Evolutionary conservation across 2,329 filamentous ascomycete genomes (phyloP), one percentile per base, ranked within the genome.

Genomic region (Diatrype stigma): DNA sequence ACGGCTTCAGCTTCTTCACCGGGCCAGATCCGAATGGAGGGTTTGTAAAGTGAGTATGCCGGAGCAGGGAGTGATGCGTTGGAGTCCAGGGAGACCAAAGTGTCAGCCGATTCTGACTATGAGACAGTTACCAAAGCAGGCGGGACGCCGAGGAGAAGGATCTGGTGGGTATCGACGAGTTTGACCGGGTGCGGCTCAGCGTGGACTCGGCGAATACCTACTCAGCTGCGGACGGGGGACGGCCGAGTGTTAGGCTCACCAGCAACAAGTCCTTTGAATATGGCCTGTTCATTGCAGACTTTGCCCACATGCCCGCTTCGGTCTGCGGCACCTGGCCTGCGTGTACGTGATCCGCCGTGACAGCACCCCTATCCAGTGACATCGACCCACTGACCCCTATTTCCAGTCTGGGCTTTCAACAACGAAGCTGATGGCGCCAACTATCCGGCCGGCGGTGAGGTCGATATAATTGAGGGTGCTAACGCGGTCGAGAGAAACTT

Each of bases 301-400:
- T 90, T 47, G 74, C 75, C 17, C 87, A 91, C 59, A 90, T 91
- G 85, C 86, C 88, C 3, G 77, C 76, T 2, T 82, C 83, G 2
- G 73, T 81, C 47, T 91, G 88, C 57, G 88, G 87, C 21, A 77
- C 82, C 21, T 90, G 87, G 87, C 87, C 87, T 49, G 84, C 86
- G 67, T 89, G 78, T 84, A 71, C 66, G 71, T 68, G 21, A 44
- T 44, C 21, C 21, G 21, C 40, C 22, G 40, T 44, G 11, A 23
- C 19, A 2, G 4, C 19, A 22, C 8, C 40, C n/a, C 14, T 17
- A 34, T 16, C 14, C 19, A 3, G 21, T 5, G 34, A 10, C 11
- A n/a, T 21, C 5, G 21, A 50, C 42, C 40, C 10, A 47, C 21
- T 21, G 17, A 7, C 28, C 3, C 22, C 38, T 35, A 8, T 42